These are phyloP conservation scores for Trichosporon faecale DNA, from an alignment of 1,284 basidiomycete genomes.

Conservation along the genomic window DNA sequence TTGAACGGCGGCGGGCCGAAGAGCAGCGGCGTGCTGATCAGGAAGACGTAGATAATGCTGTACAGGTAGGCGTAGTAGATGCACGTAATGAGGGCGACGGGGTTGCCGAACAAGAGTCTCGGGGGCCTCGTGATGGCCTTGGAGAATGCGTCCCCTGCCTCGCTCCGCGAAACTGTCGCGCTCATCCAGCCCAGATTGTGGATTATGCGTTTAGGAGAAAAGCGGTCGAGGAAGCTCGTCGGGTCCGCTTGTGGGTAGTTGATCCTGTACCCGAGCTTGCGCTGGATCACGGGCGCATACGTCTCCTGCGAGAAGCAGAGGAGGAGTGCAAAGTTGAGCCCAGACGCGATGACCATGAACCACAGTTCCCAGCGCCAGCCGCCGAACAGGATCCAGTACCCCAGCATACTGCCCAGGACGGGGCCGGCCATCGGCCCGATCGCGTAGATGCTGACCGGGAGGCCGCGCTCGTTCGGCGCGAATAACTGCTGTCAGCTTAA, in stretches of 20 bases:
- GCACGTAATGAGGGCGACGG: conserved; percentile 52
- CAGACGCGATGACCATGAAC: conserved; percentile 43
- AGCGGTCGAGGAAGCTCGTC: conserved; percentile 15
- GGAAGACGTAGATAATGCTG: conserved; percentile 51
- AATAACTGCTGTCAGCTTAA: conserved; percentile 33
- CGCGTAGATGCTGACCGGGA: conserved; percentile 47
- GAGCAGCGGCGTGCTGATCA: conserved; percentile 53
- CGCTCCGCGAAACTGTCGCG: conserved; percentile 37
- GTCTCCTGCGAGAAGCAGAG: conserved; percentile 44
- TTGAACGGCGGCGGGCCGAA: conserved; percentile 49
- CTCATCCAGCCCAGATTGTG: conserved; percentile 41
- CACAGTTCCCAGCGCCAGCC: conserved; percentile 51
- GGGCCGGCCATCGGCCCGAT: conserved; percentile 49
- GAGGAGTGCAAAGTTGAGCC: conserved; percentile 39
- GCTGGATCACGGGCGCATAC: conserved; percentile 46
- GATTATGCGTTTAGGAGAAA: conserved; percentile 26
- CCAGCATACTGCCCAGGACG: conserved; percentile 46
- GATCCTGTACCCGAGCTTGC: conserved; percentile 35
- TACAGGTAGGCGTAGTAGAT: conserved; percentile 55
- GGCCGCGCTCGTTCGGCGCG: conserved; percentile 41
- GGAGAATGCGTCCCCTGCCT: conserved; percentile 34
- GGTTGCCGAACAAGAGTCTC: conserved; percentile 49
- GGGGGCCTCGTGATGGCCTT: conserved; percentile 51
- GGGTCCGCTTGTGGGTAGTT: conserved; percentile 26
- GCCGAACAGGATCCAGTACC: conserved; percentile 45